phyloP scores from a whole-genome alignment of 108 stramenopile genomes.

The Cyclotella sp. region DNA sequence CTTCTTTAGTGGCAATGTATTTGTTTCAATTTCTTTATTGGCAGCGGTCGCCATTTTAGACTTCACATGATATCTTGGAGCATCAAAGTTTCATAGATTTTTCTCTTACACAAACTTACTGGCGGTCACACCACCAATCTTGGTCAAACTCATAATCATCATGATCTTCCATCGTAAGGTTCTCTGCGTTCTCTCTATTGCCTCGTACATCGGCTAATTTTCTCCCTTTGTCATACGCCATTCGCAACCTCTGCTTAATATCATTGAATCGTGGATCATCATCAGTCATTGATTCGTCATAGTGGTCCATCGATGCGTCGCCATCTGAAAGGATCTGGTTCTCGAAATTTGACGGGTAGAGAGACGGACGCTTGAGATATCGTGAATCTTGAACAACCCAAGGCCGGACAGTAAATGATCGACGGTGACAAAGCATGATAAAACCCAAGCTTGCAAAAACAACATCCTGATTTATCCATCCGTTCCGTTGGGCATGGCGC shows the following conservation, averaged over 20 bases:
- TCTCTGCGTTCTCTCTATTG: no score
- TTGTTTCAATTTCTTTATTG: no score
- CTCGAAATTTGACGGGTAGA: conserved; percentile 12
- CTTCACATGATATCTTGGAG: no score
- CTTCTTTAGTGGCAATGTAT: no score
- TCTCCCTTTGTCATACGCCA: background rate
- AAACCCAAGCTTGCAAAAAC: conserved; percentile 15
- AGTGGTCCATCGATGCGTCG: background rate
- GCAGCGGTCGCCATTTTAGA: no score
- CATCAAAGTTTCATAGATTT: no score
- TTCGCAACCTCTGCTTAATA: background rate
- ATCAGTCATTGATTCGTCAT: background rate
- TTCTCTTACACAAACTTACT: no score
- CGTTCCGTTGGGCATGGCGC: background rate
- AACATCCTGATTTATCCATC: conserved; percentile 4
- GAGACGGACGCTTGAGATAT: conserved; percentile 2
- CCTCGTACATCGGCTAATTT: no score
- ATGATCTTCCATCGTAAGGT: no score
- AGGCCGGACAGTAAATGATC: conserved; percentile 1
- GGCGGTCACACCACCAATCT: no score
- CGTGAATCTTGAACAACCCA: conserved; percentile 7
- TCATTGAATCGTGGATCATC: background rate
- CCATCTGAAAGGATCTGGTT: background rate
- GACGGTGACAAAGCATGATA: conserved; percentile 11
- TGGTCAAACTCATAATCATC: no score